phyloP scores from a whole-genome alignment of 768 basidiomycete genomes.

The Pholiota conissans region DNA sequence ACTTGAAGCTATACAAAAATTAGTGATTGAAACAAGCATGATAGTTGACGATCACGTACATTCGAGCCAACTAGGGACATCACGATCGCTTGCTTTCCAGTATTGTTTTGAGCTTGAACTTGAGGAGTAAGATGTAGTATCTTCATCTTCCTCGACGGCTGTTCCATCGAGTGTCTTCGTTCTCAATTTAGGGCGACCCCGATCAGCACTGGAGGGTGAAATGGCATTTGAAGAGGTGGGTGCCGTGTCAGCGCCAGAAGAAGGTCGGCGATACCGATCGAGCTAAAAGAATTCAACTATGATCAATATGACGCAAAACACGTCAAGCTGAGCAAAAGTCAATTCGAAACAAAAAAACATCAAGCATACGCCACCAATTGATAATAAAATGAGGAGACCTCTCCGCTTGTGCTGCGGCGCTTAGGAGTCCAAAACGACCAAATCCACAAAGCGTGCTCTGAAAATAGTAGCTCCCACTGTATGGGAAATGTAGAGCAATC shows the following conservation, averaged over 20 bases:
- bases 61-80: slow-evolving; percentile 40
- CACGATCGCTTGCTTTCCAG: slow-evolving; percentile 16
- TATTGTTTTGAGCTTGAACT: background rate
- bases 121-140: background rate
- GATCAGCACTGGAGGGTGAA: slow-evolving; percentile 13
- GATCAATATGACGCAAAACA: background rate
- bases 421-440: too few species aligned
- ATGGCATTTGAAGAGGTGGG: slow-evolving; percentile 6
- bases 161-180: slow-evolving; percentile 14
- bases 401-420: too few species aligned
- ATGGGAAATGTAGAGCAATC: too few species aligned
- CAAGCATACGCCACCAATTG: too few species aligned
- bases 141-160: slow-evolving; percentile 11
- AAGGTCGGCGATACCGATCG: slow-evolving; percentile 48
- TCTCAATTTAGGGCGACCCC: slow-evolving; percentile 24
- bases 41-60: too few species aligned
- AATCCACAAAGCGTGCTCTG: too few species aligned
- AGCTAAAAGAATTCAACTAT: slow-evolving; percentile 30
- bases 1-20: slow-evolving; percentile 14
- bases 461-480: too few species aligned
- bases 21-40: too few species aligned
- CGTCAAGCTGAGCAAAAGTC: background rate
- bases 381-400: too few species aligned
- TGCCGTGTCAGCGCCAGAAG: slow-evolving; percentile 25
- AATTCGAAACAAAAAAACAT: slow-evolving; percentile 8